These are phyloP conservation scores for Andrographis paniculata DNA, from an alignment of 305 asterid genomes.

Conservation along the genomic window DNA sequence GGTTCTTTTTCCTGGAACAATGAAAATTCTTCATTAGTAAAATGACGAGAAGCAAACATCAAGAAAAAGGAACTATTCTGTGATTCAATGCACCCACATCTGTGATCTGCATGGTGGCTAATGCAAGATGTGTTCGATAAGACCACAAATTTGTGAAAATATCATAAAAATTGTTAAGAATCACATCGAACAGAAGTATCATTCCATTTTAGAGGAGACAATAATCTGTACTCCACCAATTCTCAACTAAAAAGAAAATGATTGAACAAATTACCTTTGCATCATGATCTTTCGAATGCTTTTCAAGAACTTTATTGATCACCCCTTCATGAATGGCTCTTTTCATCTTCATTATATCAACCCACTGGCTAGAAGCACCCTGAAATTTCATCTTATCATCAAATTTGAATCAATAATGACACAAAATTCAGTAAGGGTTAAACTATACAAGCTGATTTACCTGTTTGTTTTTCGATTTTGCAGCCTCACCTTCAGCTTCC, in stretches of 20 bases:
- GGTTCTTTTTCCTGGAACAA: slow-evolving; percentile 40
- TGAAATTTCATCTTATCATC: slow-evolving; percentile 25
- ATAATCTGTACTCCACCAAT: neutral
- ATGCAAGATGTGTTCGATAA: too few relatives aligned
- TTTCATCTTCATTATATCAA: slow-evolving; percentile 82
- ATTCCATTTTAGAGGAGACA: too few relatives aligned
- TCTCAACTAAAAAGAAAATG: slow-evolving; percentile 13
- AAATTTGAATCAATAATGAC: slow-evolving; percentile 11
- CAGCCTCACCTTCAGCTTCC: slow-evolving; percentile 93
- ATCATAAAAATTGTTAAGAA: slow-evolving; percentile 3
- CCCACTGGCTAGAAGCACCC: slow-evolving; percentile 59
- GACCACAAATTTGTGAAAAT: too few relatives aligned
- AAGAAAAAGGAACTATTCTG: neutral
- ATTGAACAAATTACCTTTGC: slow-evolving; percentile 37
- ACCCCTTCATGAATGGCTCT: slow-evolving; percentile 88
- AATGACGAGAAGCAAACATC: slow-evolving; percentile 14
- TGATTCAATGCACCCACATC: neutral
- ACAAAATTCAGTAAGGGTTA: neutral
- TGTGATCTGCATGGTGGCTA: neutral
- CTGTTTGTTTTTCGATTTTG: slow-evolving; percentile 56
- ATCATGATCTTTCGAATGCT: slow-evolving; percentile 34
- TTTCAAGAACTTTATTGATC: slow-evolving; percentile 68
- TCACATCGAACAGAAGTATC: neutral
- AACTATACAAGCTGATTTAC: slow-evolving; percentile 25
- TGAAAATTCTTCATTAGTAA: slow-evolving; percentile 6